Percentiles rank a stretch among this genome's conserved stretches.
Evolutionary conservation across 2,329 filamentous ascomycete genomes (phyloP).

Genomic region (Tolypocladium inflatum): DNA sequence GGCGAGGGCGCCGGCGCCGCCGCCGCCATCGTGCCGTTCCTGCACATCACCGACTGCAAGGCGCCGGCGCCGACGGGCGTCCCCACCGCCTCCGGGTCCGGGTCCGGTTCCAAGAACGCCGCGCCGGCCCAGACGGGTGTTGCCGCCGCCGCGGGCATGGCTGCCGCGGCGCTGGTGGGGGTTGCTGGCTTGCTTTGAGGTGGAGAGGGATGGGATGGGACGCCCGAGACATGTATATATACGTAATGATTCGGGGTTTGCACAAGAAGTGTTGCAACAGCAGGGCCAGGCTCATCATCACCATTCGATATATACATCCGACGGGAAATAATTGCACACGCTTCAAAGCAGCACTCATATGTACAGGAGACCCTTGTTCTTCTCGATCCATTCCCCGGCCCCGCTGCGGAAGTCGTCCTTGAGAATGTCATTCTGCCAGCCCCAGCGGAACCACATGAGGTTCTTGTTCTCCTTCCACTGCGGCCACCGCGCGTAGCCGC

Average conservation of each 20-base stretch:
- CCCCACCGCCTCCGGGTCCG: neutral
- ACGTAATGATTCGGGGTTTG: too few relatives aligned
- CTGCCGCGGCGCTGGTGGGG: neutral
- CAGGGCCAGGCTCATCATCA: too few relatives aligned
- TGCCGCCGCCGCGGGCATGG: neutral
- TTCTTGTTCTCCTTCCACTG: conserved; percentile 32
- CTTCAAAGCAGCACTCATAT: conserved; percentile 8
- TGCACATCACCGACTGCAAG: neutral
- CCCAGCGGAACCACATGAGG: conserved; percentile 37
- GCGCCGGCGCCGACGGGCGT: neutral
- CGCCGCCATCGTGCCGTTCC: neutral
- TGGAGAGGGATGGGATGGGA: neutral
- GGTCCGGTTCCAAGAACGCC: neutral
- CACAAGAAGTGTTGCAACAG: too few relatives aligned
- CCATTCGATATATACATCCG: neutral
- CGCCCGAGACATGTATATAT: too few relatives aligned
- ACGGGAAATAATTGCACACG: neutral
- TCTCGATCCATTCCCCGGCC: conserved; percentile 15
- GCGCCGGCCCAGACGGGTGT: neutral
- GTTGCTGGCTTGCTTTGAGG: neutral
- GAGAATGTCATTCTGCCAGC: conserved; percentile 18
- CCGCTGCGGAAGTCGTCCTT: conserved; percentile 27
- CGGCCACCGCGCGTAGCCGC: conserved; percentile 30
- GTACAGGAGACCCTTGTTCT: conserved; percentile 13
- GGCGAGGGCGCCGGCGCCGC: neutral